Evolutionary conservation across 805 yeast species (phyloP).

Genomic region (Spathaspora boniae): DNA sequence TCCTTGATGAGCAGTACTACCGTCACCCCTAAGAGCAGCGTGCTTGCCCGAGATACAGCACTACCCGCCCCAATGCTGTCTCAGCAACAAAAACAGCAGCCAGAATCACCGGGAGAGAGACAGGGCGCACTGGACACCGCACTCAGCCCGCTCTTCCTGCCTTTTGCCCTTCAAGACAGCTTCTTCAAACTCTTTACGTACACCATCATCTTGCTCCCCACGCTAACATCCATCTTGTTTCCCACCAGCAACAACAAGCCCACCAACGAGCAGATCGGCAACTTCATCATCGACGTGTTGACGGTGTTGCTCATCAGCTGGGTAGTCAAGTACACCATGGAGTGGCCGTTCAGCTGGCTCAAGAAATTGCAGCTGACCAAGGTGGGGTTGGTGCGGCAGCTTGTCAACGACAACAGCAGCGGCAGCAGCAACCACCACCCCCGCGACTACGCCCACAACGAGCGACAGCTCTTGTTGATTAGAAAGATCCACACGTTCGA

Average conservation of each 20-base stretch:
- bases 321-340: conserved; percentile 29
- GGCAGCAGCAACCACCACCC: too few relatives aligned
- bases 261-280: conserved; percentile 18
- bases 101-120: too few relatives aligned
- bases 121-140: too few relatives aligned
- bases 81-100: too few relatives aligned
- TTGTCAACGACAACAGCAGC: not conserved
- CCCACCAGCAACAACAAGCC: conserved; percentile 16
- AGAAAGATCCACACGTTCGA: conserved; percentile 15
- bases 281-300: conserved; percentile 28
- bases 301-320: conserved; percentile 31
- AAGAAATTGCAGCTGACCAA: conserved; percentile 19
- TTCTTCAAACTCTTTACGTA: conserved; percentile 18
- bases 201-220: conserved; percentile 21
- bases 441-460: too few relatives aligned
- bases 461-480: conserved; percentile 9
- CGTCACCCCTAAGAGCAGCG: too few relatives aligned
- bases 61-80: too few relatives aligned
- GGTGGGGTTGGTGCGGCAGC: conserved; percentile 12
- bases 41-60: too few relatives aligned
- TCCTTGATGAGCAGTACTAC: too few relatives aligned
- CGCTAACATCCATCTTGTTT: conserved; percentile 21
- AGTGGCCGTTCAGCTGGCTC: conserved; percentile 45
- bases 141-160: too few relatives aligned
- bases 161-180: conserved; percentile 6